These are phyloP conservation scores for Xenoacremonium recifei DNA, from an alignment of 2,329 filamentous ascomycete species.

Conservation along the genomic window DNA sequence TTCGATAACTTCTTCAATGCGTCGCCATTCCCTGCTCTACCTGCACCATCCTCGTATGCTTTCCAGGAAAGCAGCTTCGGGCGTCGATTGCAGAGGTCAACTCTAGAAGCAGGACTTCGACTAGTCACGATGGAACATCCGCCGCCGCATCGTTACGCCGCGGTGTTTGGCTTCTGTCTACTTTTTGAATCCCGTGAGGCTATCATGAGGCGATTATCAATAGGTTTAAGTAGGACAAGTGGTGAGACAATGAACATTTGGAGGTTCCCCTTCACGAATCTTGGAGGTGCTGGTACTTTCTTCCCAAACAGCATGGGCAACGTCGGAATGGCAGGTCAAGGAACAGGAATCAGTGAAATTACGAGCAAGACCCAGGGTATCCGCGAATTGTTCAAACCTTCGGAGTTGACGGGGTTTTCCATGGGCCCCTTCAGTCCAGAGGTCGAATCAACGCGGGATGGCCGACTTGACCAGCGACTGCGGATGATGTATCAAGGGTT, in stretches of 20 bases:
- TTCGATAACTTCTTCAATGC: conserved; percentile 11
- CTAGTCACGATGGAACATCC: conserved; percentile 53
- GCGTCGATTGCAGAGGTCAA: conserved; percentile 65
- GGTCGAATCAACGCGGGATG: conserved; percentile 40
- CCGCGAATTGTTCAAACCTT: conserved; percentile 20
- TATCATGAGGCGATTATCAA: conserved; percentile 42
- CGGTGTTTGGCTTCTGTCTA: conserved; percentile 68
- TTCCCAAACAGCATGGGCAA: conserved; percentile 36
- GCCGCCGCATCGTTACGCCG: conserved; percentile 46
- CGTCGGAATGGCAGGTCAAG: background rate
- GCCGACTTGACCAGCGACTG: conserved; percentile 45
- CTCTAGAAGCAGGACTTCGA: conserved; percentile 60
- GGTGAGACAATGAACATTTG: conserved; percentile 54
- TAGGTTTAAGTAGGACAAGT: conserved; percentile 29
- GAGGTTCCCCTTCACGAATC: conserved; percentile 59
- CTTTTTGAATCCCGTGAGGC: conserved; percentile 53
- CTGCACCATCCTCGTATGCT: conserved; percentile 54
- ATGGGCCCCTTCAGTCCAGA: conserved; percentile 48
- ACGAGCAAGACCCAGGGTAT: conserved; percentile 39
- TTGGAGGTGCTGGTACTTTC: conserved; percentile 69
- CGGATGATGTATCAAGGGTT: conserved; percentile 58
- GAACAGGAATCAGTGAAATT: conserved; percentile 2
- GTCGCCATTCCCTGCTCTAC: conserved; percentile 35
- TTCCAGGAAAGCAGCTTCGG: conserved; percentile 67
- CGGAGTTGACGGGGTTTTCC: conserved; percentile 27